Percentiles rank a stretch among this genome's conserved stretches.
Conservation (phyloP, 805 yeast species). For the Kregervanrija fluxuum region DNA sequence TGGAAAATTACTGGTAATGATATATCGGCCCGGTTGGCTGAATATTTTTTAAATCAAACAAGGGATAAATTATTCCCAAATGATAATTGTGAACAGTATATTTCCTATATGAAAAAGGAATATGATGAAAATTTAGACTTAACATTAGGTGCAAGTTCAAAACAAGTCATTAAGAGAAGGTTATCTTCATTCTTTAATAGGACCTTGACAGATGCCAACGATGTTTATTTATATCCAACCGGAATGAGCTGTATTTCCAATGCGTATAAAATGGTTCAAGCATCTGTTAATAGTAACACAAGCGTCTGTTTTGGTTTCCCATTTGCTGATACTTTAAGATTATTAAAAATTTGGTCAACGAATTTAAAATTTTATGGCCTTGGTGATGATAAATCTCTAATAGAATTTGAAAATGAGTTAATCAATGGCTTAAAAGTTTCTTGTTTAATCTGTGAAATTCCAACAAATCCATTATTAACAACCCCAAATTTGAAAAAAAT, state of each 20-base stretch:
- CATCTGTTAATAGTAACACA: conserved; percentile 38
- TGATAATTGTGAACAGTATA: conserved; percentile 39
- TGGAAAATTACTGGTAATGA: conserved; percentile 99
- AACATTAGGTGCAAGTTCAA: conserved; percentile 68
- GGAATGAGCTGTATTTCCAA: conserved; percentile 94
- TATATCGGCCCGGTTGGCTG: conserved; percentile 84
- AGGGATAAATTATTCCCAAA: conserved; percentile 28
- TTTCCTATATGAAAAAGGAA: conserved; percentile 74
- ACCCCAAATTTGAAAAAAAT: conserved; percentile 72
- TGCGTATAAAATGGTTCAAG: conserved; percentile 51
- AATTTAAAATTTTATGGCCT: conserved; percentile 82
- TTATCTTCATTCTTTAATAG: conserved; percentile 47
- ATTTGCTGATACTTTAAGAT: conserved; percentile 84
- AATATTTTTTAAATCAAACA: conserved; percentile 66
- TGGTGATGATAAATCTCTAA: conserved; percentile 68
- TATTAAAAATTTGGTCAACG: conserved; percentile 83
- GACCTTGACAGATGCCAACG: conserved; percentile 36
- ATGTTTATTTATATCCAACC: conserved; percentile 77
- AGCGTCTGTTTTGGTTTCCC: conserved; percentile 96
- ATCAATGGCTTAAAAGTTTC: conserved; percentile 61
- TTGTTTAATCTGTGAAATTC: conserved; percentile 85
- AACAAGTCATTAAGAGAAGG: conserved; percentile 62
- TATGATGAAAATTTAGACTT: conserved; percentile 86
- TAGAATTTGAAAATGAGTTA: conserved; percentile 55
- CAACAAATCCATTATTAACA: conserved; percentile 86